Base-by-base conservation (phyloP, 768 basidiomycete genomes). In the Boletus insuetus region DNA sequence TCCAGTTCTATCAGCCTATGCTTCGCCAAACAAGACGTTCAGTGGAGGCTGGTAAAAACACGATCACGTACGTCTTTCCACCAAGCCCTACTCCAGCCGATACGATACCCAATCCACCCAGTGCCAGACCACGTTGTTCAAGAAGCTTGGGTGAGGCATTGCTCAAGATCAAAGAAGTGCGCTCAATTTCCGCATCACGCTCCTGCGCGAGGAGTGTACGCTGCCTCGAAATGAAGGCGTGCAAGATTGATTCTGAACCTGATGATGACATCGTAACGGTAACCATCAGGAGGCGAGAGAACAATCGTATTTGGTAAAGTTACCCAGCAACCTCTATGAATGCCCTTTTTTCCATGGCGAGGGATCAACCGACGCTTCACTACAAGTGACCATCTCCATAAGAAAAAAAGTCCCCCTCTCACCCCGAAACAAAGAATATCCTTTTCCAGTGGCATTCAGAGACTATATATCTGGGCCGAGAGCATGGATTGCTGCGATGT, bases 111-210 rank as follows among this genome's bases (percentile, higher is more conserved):
- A 98, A 76, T 43, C 86, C 86, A 29, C 81, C 81, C 1, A 97
- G 69, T 0, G 91, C 86, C 11, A 98, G 76, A 4, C 95, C 95
- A 54, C 88, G 87, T 60, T 89, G 86, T 69, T 96, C 93, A n/a
- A 98, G 78, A 10, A 94, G 75, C 59, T 85, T 90, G 1, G 87
- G 86, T 2, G 87, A 82, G 64, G 91, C 94, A 53, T 91, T 91
- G 10, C 89, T 86, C 19, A 94, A 77, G 34, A 96, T 74, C 44
- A 97, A 75, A 9, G 88, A 83, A 14, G 81, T 89, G 38, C 89
- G 81, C 55, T 88, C 85, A 58, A 94, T 82, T 64, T 98, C 96
- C n/a, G 90, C 89, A 41, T 84, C 79, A 29, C 89, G 82, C 72
- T 98, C 96, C 53, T 73, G 74, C 12, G 78, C 62, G 6, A 97